Evolutionary conservation across 805 yeast genomes (phyloP).

Genomic region (Cyberlindnera meyerae): DNA sequence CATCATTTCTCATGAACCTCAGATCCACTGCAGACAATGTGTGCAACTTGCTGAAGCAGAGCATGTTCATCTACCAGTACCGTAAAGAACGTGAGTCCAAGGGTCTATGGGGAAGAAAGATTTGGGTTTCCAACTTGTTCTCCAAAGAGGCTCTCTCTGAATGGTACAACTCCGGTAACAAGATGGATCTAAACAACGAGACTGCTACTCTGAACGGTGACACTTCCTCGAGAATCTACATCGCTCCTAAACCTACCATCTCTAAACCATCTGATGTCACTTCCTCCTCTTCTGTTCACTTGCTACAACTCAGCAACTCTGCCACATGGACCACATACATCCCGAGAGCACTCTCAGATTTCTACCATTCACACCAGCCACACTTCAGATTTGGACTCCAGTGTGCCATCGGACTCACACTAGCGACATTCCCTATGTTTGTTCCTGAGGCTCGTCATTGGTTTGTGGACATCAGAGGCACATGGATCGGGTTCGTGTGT

Average conservation of each 20-base stretch:
- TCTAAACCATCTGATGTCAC: not conserved
- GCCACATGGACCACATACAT: not conserved
- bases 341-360: not conserved
- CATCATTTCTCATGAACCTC: constrained; percentile 45
- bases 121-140: constrained; percentile 41
- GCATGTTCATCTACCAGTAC: constrained; percentile 26
- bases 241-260: not conserved
- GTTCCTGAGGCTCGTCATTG: constrained; percentile 42
- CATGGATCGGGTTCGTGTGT: constrained; percentile 53
- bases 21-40: constrained; percentile 34
- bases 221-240: constrained; percentile 5
- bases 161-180: constrained; percentile 31
- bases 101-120: constrained; percentile 33
- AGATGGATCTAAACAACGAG: constrained; percentile 22
- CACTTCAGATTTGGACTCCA: constrained; percentile 45
- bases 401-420: constrained; percentile 39
- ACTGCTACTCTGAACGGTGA: constrained; percentile 33
- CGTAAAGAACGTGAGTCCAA: constrained; percentile 30
- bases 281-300: no score
- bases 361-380: constrained; percentile 20
- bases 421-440: constrained; percentile 48
- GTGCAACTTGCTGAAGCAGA: constrained; percentile 29
- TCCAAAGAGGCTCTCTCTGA: constrained; percentile 30
- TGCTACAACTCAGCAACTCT: not conserved
- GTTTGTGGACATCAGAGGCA: constrained; percentile 43